Evolutionary conservation across 225 moss, liverwort and hornwort genomes (phyloP), one percentile per base, ranked within the genome.

Genomic region (Marchantia polymorpha): DNA sequence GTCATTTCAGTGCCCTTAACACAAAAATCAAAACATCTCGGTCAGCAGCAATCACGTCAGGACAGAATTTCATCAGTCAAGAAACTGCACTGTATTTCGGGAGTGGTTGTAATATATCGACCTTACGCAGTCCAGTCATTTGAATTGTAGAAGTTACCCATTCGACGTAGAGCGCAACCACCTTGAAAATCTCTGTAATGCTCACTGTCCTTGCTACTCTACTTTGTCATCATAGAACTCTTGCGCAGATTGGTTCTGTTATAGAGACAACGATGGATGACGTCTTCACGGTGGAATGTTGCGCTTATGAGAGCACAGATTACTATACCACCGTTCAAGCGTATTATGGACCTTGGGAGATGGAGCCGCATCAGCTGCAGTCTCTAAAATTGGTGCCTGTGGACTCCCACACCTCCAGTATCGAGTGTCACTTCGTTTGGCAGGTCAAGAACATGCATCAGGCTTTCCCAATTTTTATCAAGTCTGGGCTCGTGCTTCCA

Each of bases 361-460:
- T 78, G 78, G 52, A 78, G 53, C 22, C 56, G 4, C 78, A 69
- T 17, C 26, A 8, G 29, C 52, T 78, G 52, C 15, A 78, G 8
- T 52, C 30, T 39, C 68, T 78, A 52, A 52, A 78, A 22, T 65
- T 78, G 50, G 14, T 52, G 6, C 12, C 12, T 0, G 53, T 56
- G 68, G 30, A 68, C 30, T 52, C 67, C 4, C 30, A 68, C 52
- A 78, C 78, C 13, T 7, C 53, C 5, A 30, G 69, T 27, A 78
- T 78, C 29, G 9, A 8, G 11, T 78, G 78, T 29, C 78, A 78
- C 53, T 78, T 78, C 69, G 78, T 78, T 19, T 78, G 78, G 78
- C 0, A 2, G 10, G 50, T 17, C 26, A 6, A 17, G 13, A 52
- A 26, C 53, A 9, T 23, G 26, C 67, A 78, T 31, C 78, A 78